Base-by-base conservation (phyloP, 2,329 filamentous ascomycete species). In the Talaromyces islandicus region DNA sequence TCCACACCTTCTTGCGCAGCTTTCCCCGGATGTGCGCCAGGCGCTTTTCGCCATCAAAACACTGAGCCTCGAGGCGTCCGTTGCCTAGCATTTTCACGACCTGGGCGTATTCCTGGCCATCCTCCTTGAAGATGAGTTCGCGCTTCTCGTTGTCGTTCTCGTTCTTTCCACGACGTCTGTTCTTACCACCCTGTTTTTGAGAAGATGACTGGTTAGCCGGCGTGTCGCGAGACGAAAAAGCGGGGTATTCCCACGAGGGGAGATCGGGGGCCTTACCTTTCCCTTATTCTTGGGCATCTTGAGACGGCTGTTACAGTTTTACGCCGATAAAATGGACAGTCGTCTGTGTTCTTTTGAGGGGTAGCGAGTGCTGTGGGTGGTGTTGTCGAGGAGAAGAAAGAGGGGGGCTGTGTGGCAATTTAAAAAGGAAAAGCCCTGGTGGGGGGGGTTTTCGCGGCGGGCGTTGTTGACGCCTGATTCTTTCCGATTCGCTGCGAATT, bases 1-100 rank as follows among this genome's bases (percentile, higher is more conserved):
- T 97, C 92, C 92, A 97, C 78, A 97, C 94, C 86, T 99, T 99
- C 86, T 99, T 99, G 72, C 94, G 88, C 72, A 99, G 90, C 81
- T 99, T 97, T 80, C 93, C 93, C 66, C 93, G 91, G 71, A 91
- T 91, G 76, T 93, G 88, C 65, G 88, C 90, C 46, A 91, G 85
- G 63, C 91, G 88, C 77, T 92, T 92, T 67, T 89, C 87, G 74
- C 93, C 93, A 76, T 97, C 94, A 78, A 99, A 99, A 82, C 93
- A 97, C 69, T 92, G 82, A 19, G 92, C 92, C 78, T 96, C 92
- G 54, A 97, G 87, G 69, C 92, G 90, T 68, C 92, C 92, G 84
- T 96, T 96, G 67, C 92, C 92, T 64, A 96, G 85, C 92, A 97
- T 96, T 84, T 96, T 96, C 69, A 92, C 81, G 69, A 94, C 90